Base-by-base conservation (phyloP, 371 early-diverging fungal species). In the Mortierella sp. region DNA sequence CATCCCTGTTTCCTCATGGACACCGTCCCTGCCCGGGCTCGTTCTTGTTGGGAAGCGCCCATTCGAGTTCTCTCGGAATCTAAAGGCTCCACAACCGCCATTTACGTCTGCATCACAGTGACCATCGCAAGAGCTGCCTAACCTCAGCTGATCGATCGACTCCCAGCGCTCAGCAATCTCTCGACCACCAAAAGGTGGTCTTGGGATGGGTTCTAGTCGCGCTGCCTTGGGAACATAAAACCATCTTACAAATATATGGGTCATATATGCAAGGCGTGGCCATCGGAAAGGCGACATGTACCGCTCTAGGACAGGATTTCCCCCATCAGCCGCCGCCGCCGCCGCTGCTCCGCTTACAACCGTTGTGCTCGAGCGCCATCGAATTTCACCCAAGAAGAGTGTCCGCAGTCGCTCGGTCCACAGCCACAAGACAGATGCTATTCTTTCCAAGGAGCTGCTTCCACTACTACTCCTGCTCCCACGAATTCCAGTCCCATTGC, bases 141-240 rank as follows among this genome's bases (percentile, higher is more conserved):
- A 15, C 43, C 16, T 47, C 12, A 48, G 6, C n/a, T 68, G 57
- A 18, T 57, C 57, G 11, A 57, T 26, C 4, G 37, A 57, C 11
- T 26, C 0, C 29, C 28, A 9, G 2, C 57, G 21, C 57, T 57
- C 57, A 21, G 18, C 29, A 26, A 57, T 57, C 14, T 16, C 30
- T 15, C 11, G 7, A 9, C n/a, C n/a, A n/a, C 37, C 18, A 37
- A 57, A 57, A 4, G 57, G 57, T 7, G 80, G 80, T 18, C 66
- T 55, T 21, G 70, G 60, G 26, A 79, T 79, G 14, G 65, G 66
- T 7, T 69, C 64, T 30, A 79, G n/a, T 1, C 80, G 66, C 43
- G 25, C 73, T 19, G 58, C 51, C 18, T 47, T 53, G 7, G 80
- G 80, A 4, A 79, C 56, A n/a, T 45, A 60, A 4, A 73, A 2